These are phyloP conservation scores for Davidsoniella eucalypti DNA, from an alignment of 2,329 filamentous ascomycete species.

Conservation along the genomic window DNA sequence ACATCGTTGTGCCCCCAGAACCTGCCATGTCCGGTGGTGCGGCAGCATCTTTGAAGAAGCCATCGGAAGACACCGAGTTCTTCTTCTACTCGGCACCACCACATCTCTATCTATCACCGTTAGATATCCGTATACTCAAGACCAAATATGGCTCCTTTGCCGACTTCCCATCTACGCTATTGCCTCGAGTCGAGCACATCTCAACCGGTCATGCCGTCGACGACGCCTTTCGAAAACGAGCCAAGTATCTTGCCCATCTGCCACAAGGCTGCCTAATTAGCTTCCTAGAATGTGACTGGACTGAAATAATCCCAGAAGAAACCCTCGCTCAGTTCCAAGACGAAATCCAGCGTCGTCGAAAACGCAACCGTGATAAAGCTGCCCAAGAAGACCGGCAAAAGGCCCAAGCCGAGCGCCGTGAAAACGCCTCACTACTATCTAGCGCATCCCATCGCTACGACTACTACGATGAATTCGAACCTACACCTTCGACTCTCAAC, in stretches of 20 bases:
- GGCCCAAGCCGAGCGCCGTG: constrained; percentile 62
- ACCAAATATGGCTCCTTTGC: constrained; percentile 73
- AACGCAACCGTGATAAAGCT: constrained; percentile 67
- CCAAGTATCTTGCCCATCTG: constrained; percentile 75
- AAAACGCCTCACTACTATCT: constrained; percentile 35
- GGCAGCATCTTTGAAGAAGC: constrained; percentile 20
- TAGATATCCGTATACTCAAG: constrained; percentile 87
- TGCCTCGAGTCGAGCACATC: constrained; percentile 77
- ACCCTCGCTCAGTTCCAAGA: constrained; percentile 58
- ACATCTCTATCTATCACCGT: constrained; percentile 75
- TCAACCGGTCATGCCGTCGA: constrained; percentile 79
- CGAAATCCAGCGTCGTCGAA: constrained; percentile 62
- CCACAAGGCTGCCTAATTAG: constrained; percentile 82
- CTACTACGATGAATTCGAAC: background rate
- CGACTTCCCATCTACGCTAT: constrained; percentile 66
- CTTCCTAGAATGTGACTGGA: constrained; percentile 91
- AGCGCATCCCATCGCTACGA: constrained; percentile 18
- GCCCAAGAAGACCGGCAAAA: constrained; percentile 74
- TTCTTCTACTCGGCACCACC: constrained; percentile 79
- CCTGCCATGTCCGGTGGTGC: constrained; percentile 16
- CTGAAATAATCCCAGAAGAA: constrained; percentile 63
- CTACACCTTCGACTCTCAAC: constrained; percentile 17
- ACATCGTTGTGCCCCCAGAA: background rate
- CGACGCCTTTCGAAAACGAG: constrained; percentile 63
- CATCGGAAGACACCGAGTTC: constrained; percentile 9